These are phyloP conservation scores for Scedosporium aurantiacum DNA, from an alignment of 2,329 filamentous ascomycete species.

Conservation along the genomic window DNA sequence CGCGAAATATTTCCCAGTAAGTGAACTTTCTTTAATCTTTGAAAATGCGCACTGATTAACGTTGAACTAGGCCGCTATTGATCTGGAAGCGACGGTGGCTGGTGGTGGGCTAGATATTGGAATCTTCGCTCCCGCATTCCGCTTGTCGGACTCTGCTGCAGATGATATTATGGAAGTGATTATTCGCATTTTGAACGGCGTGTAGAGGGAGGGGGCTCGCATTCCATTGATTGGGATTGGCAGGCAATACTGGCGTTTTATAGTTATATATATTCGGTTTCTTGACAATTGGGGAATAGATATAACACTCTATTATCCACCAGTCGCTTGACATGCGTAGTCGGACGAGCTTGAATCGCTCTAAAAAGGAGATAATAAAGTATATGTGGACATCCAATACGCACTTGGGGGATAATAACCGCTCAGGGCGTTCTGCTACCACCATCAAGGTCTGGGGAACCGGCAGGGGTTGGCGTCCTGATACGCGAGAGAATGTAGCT, in stretches of 20 bases:
- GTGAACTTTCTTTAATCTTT: conserved; percentile 4
- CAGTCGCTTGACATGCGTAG: too few relatives aligned
- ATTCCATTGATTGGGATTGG: neutral
- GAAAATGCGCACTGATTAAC: conserved; percentile 1
- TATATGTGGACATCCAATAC: too few relatives aligned
- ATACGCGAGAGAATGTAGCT: too few relatives aligned
- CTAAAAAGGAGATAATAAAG: too few relatives aligned
- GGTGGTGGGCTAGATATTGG: conserved; percentile 24
- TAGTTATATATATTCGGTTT: neutral
- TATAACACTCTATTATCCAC: too few relatives aligned
- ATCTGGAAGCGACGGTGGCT: conserved; percentile 27
- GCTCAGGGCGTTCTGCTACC: too few relatives aligned
- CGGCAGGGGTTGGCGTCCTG: too few relatives aligned
- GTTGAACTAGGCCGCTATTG: conserved; percentile 23
- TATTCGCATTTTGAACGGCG: neutral
- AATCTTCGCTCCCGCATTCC: conserved; percentile 24
- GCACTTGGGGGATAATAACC: too few relatives aligned
- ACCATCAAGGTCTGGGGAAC: too few relatives aligned
- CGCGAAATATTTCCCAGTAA: conserved; percentile 20
- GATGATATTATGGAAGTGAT: neutral
- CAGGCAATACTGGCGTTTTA: neutral
- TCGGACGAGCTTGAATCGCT: too few relatives aligned
- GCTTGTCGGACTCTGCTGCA: conserved; percentile 17
- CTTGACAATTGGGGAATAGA: too few relatives aligned
- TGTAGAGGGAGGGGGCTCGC: neutral